Percentiles rank a stretch among this genome's conserved stretches.
Evolutionary conservation across 2,329 filamentous ascomycete genomes (phyloP).

Genomic region (Colletotrichum neosansevieriae): DNA sequence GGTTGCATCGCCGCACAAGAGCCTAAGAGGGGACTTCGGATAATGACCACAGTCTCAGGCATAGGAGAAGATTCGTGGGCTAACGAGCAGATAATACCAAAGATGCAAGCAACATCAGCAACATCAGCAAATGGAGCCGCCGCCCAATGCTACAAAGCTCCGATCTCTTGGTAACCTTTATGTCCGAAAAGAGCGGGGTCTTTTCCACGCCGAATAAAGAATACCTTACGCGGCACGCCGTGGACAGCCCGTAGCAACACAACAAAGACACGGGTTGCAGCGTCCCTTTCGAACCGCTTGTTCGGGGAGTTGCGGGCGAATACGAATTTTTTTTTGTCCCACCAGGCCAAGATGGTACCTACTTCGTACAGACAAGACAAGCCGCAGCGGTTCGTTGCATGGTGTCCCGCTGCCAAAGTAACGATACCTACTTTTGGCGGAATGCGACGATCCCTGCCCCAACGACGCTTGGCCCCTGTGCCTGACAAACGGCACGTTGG

Average conservation of each 20-base stretch:
- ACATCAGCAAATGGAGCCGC: not conserved
- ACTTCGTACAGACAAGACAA: slow-evolving; percentile 18
- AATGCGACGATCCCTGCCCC: slow-evolving; percentile 26
- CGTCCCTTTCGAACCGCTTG: slow-evolving; percentile 9
- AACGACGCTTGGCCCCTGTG: slow-evolving; percentile 6
- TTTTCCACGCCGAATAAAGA: too few relatives aligned
- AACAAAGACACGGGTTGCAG: slow-evolving; percentile 27
- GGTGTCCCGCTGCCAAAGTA: slow-evolving; percentile 24
- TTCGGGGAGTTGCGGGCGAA: slow-evolving; percentile 26
- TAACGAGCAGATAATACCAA: not conserved
- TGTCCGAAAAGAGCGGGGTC: too few relatives aligned
- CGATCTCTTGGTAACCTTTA: too few relatives aligned
- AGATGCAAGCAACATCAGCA: not conserved
- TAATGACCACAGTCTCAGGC: slow-evolving; percentile 1
- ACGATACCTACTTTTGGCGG: slow-evolving; percentile 24
- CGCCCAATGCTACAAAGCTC: not conserved
- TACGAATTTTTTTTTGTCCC: too few relatives aligned
- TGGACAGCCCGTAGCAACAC: too few relatives aligned
- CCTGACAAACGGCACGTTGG: slow-evolving; percentile 27
- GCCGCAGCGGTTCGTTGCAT: slow-evolving; percentile 11
- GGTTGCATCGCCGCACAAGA: slow-evolving; percentile 13
- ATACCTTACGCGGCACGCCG: too few relatives aligned
- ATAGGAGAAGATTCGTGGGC: not conserved
- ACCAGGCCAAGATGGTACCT: slow-evolving; percentile 24
- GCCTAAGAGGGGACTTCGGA: slow-evolving; percentile 14